Base-by-base conservation (phyloP, 805 yeast species). In the Blastobotrys terrestris region DNA sequence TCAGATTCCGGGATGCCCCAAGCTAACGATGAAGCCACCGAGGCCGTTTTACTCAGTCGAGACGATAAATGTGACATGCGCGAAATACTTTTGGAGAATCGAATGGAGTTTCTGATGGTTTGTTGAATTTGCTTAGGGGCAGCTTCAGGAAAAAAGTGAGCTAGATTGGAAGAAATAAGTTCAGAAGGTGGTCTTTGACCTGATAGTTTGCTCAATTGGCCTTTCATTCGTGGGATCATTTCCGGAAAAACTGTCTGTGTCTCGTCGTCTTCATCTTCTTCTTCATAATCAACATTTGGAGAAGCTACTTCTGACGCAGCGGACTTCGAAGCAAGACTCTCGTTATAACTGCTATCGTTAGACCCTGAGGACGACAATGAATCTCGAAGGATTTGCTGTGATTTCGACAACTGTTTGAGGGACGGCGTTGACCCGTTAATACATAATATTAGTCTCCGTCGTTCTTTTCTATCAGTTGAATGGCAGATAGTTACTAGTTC, bases 111-210 rank as follows among this genome's bases (percentile, higher is more conserved):
- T 18, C 95, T 72, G 45, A 91, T 79, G 1, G 96, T 91, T 53
- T 84, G 83, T 55, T 85, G 85, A 56, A 94, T 75, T 53, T 84
- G 84, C 45, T 77, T 75, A 49, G 81, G 78, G 20, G 80, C 83
- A 0, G 95, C 83, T 41, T 83, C 85, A 0, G 99, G 99, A 74
- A 94, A 94, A 67, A 87, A 92, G 57, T 91, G 96, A 1, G 90
- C 84, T 58, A 92, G 72, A 63, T 92, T 89, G 1, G 91, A 83
- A 1, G 97, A 87, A 55, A 92, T 94, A 60, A 91, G 77, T 64
- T 89, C 95, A 55, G 94, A 84, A 0, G 98, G 91, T 4, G 99
- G 99, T 63, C 99, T 76, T 67, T 88, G 96, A 20, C 95, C 95
- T 7, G 60, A 57, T 13, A 58, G 49, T 26, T 51, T 35, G 16